phyloP scores from a whole-genome alignment of 2,329 filamentous ascomycete species.

The Aspergillus sp. region DNA sequence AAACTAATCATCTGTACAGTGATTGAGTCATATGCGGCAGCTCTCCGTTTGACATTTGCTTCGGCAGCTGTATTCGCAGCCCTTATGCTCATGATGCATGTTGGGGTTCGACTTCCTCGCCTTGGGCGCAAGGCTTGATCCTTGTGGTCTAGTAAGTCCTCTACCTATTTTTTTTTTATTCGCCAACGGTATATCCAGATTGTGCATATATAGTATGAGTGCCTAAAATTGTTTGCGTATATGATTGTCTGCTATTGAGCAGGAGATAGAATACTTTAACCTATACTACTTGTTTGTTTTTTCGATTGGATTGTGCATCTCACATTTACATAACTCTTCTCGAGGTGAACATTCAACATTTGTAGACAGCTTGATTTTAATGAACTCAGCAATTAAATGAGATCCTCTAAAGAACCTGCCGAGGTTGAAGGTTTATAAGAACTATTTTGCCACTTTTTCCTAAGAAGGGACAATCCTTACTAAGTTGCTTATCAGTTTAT shows the following conservation, averaged over 20 bases:
- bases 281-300: background rate
- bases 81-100: slow-evolving; percentile 34
- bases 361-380: background rate
- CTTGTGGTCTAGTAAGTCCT: background rate
- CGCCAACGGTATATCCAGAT: background rate
- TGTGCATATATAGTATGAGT: background rate
- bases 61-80: slow-evolving; percentile 37
- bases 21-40: slow-evolving; percentile 35
- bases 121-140: slow-evolving; percentile 26
- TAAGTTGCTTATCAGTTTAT: background rate
- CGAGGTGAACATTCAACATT: no score
- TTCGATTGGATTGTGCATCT: background rate
- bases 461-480: background rate
- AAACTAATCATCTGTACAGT: slow-evolving; percentile 24
- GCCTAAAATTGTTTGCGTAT: background rate
- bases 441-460: no score
- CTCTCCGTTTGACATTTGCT: slow-evolving; percentile 39
- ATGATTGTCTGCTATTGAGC: background rate
- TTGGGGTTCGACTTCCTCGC: slow-evolving; percentile 34
- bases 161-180: background rate
- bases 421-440: no score
- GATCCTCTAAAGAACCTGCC: background rate
- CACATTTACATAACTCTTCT: background rate
- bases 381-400: background rate
- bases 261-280: background rate